These are phyloP conservation scores for Cytospora chrysosperma DNA, from an alignment of 2,329 filamentous ascomycete genomes.

Conservation along the genomic window DNA sequence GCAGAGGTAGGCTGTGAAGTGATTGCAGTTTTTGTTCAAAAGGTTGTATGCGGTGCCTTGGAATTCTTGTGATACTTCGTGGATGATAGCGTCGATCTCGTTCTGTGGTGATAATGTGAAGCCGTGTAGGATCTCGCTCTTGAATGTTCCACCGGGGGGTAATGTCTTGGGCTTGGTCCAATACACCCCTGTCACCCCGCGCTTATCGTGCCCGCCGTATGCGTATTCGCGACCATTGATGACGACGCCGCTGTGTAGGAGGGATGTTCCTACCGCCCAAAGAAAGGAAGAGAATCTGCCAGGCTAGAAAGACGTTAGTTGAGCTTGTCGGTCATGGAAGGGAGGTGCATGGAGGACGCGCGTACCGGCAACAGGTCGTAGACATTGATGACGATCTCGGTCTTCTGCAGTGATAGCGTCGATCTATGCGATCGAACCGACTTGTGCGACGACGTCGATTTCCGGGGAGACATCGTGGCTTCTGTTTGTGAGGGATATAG, in stretches of 20 bases:
- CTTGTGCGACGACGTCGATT: slow-evolving; percentile 34
- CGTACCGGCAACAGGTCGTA: slow-evolving; percentile 73
- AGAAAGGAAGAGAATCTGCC: slow-evolving; percentile 72
- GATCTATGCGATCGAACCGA: slow-evolving; percentile 54
- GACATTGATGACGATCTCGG: slow-evolving; percentile 72
- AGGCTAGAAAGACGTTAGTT: slow-evolving; percentile 48
- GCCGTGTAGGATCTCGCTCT: slow-evolving; percentile 72
- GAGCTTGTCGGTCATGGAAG: slow-evolving; percentile 11
- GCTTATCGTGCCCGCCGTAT: slow-evolving; percentile 76
- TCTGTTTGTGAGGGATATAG: background rate
- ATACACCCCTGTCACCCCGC: slow-evolving; percentile 74
- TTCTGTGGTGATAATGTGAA: slow-evolving; percentile 68
- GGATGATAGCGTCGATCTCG: slow-evolving; percentile 71
- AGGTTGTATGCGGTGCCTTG: slow-evolving; percentile 77
- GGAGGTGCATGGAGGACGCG: slow-evolving; percentile 17
- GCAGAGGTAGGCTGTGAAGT: slow-evolving; percentile 79
- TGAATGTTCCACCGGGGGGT: slow-evolving; percentile 76
- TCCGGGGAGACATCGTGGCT: slow-evolving; percentile 44
- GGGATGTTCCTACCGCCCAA: slow-evolving; percentile 74
- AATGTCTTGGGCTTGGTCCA: slow-evolving; percentile 72
- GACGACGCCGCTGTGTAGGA: slow-evolving; percentile 80
- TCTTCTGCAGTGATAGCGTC: slow-evolving; percentile 68
- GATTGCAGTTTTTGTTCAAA: slow-evolving; percentile 82
- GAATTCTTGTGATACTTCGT: slow-evolving; percentile 68
- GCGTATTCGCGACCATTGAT: slow-evolving; percentile 81